Evolutionary conservation across 1,284 basidiomycete genomes (phyloP).

Genomic region (Moniliophthora roreri): DNA sequence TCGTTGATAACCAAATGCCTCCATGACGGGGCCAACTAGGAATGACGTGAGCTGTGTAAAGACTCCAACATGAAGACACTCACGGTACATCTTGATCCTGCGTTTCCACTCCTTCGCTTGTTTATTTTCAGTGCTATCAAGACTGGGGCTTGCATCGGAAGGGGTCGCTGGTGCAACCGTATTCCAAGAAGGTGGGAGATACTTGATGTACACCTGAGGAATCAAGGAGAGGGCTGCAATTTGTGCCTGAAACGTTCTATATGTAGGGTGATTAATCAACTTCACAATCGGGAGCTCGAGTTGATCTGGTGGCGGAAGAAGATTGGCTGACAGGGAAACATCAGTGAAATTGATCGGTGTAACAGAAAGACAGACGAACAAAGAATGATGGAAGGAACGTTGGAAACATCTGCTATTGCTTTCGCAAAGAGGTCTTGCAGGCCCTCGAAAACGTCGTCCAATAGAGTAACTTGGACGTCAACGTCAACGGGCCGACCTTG

Average conservation of each 20-base stretch:
- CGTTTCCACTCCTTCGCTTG: conserved; percentile 76
- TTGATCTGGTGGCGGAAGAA: conserved; percentile 83
- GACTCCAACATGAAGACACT: conserved; percentile 28
- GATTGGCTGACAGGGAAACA: conserved; percentile 55
- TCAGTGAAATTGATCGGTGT: conserved; percentile 14
- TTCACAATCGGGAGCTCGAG: conserved; percentile 71
- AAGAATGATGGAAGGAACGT: conserved; percentile 64
- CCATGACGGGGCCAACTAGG: conserved; percentile 75
- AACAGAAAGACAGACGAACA: conserved; percentile 49
- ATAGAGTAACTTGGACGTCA: conserved; percentile 56
- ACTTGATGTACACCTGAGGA: conserved; percentile 73
- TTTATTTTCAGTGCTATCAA: conserved; percentile 43
- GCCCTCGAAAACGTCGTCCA: conserved; percentile 64
- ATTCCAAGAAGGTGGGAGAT: conserved; percentile 78
- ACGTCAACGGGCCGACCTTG: conserved; percentile 66
- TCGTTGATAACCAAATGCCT: conserved; percentile 61
- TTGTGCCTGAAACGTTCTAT: conserved; percentile 73
- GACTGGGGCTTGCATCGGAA: conserved; percentile 26
- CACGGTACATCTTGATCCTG: conserved; percentile 87
- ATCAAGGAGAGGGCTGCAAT: conserved; percentile 77
- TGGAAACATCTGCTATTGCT: conserved; percentile 44
- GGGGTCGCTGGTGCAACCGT: conserved; percentile 59
- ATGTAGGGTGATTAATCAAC: conserved; percentile 72
- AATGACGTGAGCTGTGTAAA: conserved; percentile 17
- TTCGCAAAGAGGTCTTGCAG: conserved; percentile 76